These are phyloP conservation scores for Salix caprea DNA, from an alignment of 345 rosid genomes.

Conservation along the genomic window DNA sequence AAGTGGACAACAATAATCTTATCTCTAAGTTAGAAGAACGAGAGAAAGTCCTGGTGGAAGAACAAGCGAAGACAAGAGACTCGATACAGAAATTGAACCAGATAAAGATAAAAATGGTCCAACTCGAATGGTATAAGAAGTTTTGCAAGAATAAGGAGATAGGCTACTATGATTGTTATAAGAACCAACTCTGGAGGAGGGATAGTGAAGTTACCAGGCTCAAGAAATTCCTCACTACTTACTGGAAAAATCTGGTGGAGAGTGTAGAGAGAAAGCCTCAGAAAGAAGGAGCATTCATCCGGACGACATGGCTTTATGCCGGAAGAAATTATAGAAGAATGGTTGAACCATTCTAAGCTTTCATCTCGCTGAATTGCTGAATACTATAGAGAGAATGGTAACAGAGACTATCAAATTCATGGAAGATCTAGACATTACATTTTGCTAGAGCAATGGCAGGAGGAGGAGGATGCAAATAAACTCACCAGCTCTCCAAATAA, in stretches of 20 bases:
- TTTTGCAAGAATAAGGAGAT: slow-evolving; percentile 5
- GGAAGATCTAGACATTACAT: slow-evolving; percentile 52
- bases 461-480: background rate
- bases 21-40: no score
- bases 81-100: rapidly evolving
- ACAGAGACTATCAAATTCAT: slow-evolving; percentile 21
- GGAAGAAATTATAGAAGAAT: no score
- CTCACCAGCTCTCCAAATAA: background rate
- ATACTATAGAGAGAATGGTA: slow-evolving; percentile 29
- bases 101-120: no score
- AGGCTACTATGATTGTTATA: slow-evolving; percentile 63
- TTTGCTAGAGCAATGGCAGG: slow-evolving; percentile 47
- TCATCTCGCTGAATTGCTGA: no score
- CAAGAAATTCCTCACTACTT: slow-evolving; percentile 25
- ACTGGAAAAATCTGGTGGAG: slow-evolving; percentile 48
- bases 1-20: no score
- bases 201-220: background rate
- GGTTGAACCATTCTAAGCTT: no score
- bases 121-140: slow-evolving; percentile 43
- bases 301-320: no score
- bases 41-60: no score
- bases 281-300: no score
- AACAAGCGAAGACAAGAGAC: no score
- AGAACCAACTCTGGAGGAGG: background rate
- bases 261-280: background rate